Evolutionary conservation across 2,329 filamentous ascomycete species (phyloP).

Genomic region (Elsinoe ampelina): DNA sequence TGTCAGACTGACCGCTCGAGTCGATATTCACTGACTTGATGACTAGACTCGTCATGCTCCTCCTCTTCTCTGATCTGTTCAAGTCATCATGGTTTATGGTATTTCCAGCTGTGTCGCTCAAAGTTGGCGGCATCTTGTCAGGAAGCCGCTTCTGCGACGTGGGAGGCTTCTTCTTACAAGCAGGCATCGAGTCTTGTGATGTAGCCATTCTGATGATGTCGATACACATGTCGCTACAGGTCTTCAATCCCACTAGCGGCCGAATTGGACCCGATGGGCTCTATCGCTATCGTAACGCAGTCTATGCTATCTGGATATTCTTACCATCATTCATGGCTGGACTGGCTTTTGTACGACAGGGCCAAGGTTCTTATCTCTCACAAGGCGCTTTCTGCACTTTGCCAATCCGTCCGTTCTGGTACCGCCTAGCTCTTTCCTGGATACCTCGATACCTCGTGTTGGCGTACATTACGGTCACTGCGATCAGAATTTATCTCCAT

Average conservation of each 20-base stretch:
- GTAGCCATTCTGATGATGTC: conserved; percentile 64
- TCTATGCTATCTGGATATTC: conserved; percentile 49
- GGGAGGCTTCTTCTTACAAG: conserved; percentile 57
- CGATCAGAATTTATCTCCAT: conserved; percentile 61
- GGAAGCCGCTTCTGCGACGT: conserved; percentile 54
- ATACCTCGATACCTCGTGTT: conserved; percentile 64
- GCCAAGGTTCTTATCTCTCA: conserved; percentile 46
- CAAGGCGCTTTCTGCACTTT: conserved; percentile 62
- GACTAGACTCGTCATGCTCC: conserved; percentile 59
- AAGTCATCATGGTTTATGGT: conserved; percentile 61
- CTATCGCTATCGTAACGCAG: conserved; percentile 54
- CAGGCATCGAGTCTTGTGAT: conserved; percentile 60
- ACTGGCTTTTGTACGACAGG: conserved; percentile 52
- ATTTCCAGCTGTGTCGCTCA: conserved; percentile 52
- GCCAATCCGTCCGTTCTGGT: conserved; percentile 59
- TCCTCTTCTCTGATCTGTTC: conserved; percentile 63
- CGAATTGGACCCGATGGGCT: conserved; percentile 50
- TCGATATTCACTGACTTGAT: conserved; percentile 6
- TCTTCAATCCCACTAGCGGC: conserved; percentile 47
- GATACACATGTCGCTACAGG: conserved; percentile 61
- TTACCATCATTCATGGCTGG: conserved; percentile 52
- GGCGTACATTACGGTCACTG: conserved; percentile 53
- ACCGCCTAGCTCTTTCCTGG: conserved; percentile 59
- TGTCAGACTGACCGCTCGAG: conserved; percentile 24
- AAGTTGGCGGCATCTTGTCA: conserved; percentile 41